Percentiles rank a stretch among this genome's conserved stretches.
Conservation (phyloP, 805 yeast genomes). For the Metschnikowia similis region DNA sequence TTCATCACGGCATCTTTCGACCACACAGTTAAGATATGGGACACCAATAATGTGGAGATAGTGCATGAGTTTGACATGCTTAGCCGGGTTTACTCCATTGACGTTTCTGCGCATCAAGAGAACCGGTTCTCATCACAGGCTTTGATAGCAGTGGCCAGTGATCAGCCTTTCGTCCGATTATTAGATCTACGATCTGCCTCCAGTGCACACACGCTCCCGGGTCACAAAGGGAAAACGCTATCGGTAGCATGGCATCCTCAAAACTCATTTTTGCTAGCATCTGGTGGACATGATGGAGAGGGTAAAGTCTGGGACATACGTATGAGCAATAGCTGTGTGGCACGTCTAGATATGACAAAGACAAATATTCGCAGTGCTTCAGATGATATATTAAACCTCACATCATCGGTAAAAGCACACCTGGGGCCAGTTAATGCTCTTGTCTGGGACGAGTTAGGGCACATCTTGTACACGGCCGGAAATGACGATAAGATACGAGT, state of each 20-base stretch:
- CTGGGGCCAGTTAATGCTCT: slow-evolving; percentile 75
- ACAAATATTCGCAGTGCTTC: slow-evolving; percentile 26
- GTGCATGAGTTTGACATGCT: slow-evolving; percentile 65
- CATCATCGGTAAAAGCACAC: slow-evolving; percentile 57
- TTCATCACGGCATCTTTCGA: slow-evolving; percentile 82
- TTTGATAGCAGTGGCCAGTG: slow-evolving; percentile 66
- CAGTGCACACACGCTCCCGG: slow-evolving; percentile 65
- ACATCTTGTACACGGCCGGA: slow-evolving; percentile 61
- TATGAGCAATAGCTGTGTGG: slow-evolving; percentile 57
- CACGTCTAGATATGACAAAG: slow-evolving; percentile 55
- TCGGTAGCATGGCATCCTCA: slow-evolving; percentile 74
- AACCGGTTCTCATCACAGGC: slow-evolving; percentile 31
- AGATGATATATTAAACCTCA: slow-evolving; percentile 22
- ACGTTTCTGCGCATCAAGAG: slow-evolving; percentile 35
- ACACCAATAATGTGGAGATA: slow-evolving; percentile 58
- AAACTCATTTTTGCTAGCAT: slow-evolving; percentile 56
- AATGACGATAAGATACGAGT: slow-evolving; percentile 75
- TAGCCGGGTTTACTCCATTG: slow-evolving; percentile 63
- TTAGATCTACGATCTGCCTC: slow-evolving; percentile 72
- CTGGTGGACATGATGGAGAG: slow-evolving; percentile 81
- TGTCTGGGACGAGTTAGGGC: slow-evolving; percentile 67
- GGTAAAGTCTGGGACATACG: slow-evolving; percentile 85
- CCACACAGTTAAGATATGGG: slow-evolving; percentile 75
- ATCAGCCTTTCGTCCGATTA: slow-evolving; percentile 63
- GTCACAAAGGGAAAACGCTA: slow-evolving; percentile 54